Evolutionary conservation across 305 asterid genomes (phyloP), one percentile per base, ranked within the genome.

Genomic region (Fraxinus paxiana): DNA sequence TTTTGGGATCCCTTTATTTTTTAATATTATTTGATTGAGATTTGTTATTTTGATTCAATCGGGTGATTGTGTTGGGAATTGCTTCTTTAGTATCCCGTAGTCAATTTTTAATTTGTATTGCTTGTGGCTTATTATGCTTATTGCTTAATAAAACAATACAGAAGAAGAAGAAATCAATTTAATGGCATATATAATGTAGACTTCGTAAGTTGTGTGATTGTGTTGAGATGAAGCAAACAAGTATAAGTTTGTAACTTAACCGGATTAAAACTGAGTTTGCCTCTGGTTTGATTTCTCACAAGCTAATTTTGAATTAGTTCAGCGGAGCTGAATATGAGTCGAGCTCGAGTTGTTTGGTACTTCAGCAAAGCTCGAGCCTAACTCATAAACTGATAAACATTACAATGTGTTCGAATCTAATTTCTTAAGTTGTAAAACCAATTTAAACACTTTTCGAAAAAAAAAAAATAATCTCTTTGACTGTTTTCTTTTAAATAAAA

Each of bases 151-250:
- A 1, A 77, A 20, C 13, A 43, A 18, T 15, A 17, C 41, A 28
- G 78, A 77, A 65, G 70, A 37, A 74, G 74, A 9, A 72, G 24
- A 31, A 51, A 43, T 34, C 75, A 67, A 65, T 67, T 80, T 37
- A 41, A 5, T 24, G 10, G 18, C 17, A 22, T 30, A 24, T 15
- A 31, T 75, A 24, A n/a, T 75, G 31, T 43, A 3, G 20, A 75
- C 22, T 43, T 41, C 17, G 6, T 26, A 37, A 38, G 63, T 4
- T 2, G 18, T 75, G 24, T 2, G 79, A 41, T 8, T 75, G 12
- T 22, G 67, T 12, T 15, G 26, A 12, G 38, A 5, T 75, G 35
- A 15, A 9, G 18, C 38, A 13, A 75, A 75, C 33, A 46, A 24
- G 17, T 43, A 7, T 28, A 9, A 26, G 38, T 75, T 75, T 26